Percentiles rank a stretch among this genome's conserved stretches.
phyloP scores from a whole-genome alignment of 768 basidiomycete genomes.

The Hydnomerulius pinastri region DNA sequence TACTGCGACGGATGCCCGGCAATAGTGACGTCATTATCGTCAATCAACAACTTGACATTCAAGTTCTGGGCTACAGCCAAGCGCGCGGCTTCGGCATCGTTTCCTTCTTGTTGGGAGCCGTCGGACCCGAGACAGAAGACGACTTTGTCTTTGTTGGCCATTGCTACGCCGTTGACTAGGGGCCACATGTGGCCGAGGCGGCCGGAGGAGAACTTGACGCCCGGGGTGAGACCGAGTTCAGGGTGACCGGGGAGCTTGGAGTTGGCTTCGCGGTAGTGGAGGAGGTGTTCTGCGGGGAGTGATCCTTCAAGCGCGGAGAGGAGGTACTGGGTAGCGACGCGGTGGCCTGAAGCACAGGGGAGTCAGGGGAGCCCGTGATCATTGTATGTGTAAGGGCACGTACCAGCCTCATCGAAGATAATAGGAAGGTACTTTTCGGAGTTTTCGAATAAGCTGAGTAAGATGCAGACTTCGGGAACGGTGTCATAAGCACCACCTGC shows the following conservation, averaged over 20 bases:
- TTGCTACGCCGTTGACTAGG: constrained; percentile 79
- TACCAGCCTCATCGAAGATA: constrained; percentile 82
- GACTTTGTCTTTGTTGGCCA: constrained; percentile 76
- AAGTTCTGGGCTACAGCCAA: constrained; percentile 81
- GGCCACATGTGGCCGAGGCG: constrained; percentile 93
- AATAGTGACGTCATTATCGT: constrained; percentile 91
- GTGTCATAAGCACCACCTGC: constrained; percentile 70
- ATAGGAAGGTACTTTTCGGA: constrained; percentile 64
- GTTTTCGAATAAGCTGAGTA: constrained; percentile 71
- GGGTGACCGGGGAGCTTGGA: constrained; percentile 89
- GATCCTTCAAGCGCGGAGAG: constrained; percentile 76
- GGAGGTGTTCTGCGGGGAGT: constrained; percentile 71
- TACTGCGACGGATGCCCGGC: constrained; percentile 90
- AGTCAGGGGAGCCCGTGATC: background rate
- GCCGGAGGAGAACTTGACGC: constrained; percentile 92
- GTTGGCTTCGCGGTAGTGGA: constrained; percentile 85
- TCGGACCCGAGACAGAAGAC: constrained; percentile 87
- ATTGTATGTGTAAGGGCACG: constrained; percentile 21
- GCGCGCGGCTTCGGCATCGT: constrained; percentile 88
- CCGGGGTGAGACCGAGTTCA: constrained; percentile 88
- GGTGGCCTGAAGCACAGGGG: constrained; percentile 58
- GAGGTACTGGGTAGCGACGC: constrained; percentile 89
- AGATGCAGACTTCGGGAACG: constrained; percentile 81
- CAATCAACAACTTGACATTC: constrained; percentile 85
- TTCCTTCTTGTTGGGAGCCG: constrained; percentile 90